phyloP scores from a whole-genome alignment of 306 rosid genomes.

The Luffa acutangula region DNA sequence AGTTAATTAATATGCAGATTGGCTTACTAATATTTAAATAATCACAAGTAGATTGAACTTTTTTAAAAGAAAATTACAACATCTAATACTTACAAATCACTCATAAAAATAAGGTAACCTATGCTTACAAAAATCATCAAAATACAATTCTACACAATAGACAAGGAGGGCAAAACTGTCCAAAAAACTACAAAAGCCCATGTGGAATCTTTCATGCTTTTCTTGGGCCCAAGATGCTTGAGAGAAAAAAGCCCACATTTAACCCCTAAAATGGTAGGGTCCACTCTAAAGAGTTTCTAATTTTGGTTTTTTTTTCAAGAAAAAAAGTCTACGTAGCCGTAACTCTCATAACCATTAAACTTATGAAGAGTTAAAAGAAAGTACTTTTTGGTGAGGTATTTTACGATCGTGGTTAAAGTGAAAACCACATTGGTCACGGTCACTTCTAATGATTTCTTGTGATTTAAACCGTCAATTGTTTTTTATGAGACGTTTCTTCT shows the following conservation, averaged over 20 bases:
- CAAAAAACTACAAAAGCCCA: background rate
- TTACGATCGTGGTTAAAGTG: background rate
- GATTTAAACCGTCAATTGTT: background rate
- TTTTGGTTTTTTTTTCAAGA: too few relatives aligned
- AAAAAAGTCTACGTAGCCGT: too few relatives aligned
- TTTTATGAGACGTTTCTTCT: background rate
- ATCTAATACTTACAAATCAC: too few relatives aligned
- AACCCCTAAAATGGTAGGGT: background rate
- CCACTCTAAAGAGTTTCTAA: background rate
- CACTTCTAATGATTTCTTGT: background rate
- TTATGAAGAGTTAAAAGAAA: too few relatives aligned
- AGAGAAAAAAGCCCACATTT: background rate
- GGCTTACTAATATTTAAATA: too few relatives aligned
- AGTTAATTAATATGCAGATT: too few relatives aligned
- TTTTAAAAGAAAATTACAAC: too few relatives aligned
- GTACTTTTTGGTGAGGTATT: background rate
- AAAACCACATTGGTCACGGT: background rate
- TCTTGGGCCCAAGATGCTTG: background rate
- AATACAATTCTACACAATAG: background rate
- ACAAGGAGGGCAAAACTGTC: background rate
- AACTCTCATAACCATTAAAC: too few relatives aligned
- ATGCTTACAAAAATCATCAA: background rate
- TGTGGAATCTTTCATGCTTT: background rate
- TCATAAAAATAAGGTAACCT: background rate
- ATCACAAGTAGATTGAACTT: too few relatives aligned